Conservation (phyloP, 2,329 filamentous ascomycete species). For the Arthrobotrys musiformis region DNA sequence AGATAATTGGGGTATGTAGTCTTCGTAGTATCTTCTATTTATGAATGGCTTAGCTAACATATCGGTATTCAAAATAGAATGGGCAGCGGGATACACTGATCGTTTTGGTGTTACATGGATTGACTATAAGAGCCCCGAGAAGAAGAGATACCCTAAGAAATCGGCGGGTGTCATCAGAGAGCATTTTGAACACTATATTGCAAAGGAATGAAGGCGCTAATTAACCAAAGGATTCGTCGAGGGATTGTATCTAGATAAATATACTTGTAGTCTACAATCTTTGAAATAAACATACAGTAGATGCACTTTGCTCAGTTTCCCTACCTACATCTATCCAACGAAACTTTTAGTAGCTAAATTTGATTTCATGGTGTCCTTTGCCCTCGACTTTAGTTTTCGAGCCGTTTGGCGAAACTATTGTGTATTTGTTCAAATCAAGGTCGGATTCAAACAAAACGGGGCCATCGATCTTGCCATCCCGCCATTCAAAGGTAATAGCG, state of each 20-base stretch:
- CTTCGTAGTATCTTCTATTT: not conserved
- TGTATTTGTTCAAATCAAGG: not conserved
- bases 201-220: conserved; percentile 24
- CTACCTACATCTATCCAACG: not conserved
- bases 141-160: conserved; percentile 63
- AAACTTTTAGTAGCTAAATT: not conserved
- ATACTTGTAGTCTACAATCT: not conserved
- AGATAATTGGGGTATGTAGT: conserved; percentile 62
- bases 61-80: conserved; percentile 58
- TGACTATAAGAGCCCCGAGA: conserved; percentile 63
- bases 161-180: conserved; percentile 61
- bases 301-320: too few species aligned
- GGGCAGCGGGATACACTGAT: conserved; percentile 64
- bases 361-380: not conserved
- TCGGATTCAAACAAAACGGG: conserved; percentile 7
- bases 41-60: conserved; percentile 5
- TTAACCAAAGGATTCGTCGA: not conserved
- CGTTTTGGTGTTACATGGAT: conserved; percentile 64
- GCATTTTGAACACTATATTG: conserved; percentile 60
- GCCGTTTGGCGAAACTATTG: conserved; percentile 39
- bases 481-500: conserved; percentile 63
- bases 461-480: conserved; percentile 57
- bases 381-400: conserved; percentile 16
- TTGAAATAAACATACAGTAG: not conserved
- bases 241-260: not conserved